These are phyloP conservation scores for Nothopassalora personata DNA, from an alignment of 2,329 filamentous ascomycete species.

Conservation along the genomic window DNA sequence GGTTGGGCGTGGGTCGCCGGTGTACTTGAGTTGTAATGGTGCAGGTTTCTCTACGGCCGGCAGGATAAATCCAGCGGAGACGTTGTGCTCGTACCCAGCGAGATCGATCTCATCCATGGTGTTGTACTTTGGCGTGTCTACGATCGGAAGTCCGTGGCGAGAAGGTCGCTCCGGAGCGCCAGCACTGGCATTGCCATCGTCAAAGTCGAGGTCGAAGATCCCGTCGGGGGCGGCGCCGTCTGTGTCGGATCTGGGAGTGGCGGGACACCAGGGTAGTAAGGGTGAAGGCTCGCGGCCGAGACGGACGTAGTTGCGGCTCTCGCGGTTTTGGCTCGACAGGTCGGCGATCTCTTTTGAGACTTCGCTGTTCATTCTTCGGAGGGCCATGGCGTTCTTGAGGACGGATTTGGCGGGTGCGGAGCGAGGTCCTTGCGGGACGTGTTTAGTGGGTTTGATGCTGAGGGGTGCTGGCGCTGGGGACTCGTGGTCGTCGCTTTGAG, in stretches of 20 bases:
- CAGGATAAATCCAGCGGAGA: slow-evolving; percentile 24
- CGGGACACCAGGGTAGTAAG: slow-evolving; percentile 27
- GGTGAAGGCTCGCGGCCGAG: slow-evolving; percentile 38
- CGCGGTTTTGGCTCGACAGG: slow-evolving; percentile 15
- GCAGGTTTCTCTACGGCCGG: neutral
- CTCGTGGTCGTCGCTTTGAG: slow-evolving; percentile 14
- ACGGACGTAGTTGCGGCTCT: slow-evolving; percentile 36
- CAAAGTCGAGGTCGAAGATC: slow-evolving; percentile 27
- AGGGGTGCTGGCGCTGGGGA: slow-evolving; percentile 3
- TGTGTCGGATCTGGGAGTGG: neutral
- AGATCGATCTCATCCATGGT: slow-evolving; percentile 26
- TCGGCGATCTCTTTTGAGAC: slow-evolving; percentile 14
- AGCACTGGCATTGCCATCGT: slow-evolving; percentile 6
- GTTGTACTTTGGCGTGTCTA: slow-evolving; percentile 4
- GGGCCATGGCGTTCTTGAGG: slow-evolving; percentile 35
- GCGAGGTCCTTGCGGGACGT: slow-evolving; percentile 29
- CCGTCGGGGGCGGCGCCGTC: slow-evolving; percentile 8
- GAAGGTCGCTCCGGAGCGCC: neutral
- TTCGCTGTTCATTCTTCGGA: slow-evolving; percentile 43
- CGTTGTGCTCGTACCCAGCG: slow-evolving; percentile 15
- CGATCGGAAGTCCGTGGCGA: neutral
- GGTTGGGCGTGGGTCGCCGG: neutral
- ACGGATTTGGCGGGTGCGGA: slow-evolving; percentile 34
- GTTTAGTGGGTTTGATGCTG: slow-evolving; percentile 1
- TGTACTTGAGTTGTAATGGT: neutral